Evolutionary conservation across 352 stramenopile species (phyloP).

Genomic region (Pythium angustatum): DNA sequence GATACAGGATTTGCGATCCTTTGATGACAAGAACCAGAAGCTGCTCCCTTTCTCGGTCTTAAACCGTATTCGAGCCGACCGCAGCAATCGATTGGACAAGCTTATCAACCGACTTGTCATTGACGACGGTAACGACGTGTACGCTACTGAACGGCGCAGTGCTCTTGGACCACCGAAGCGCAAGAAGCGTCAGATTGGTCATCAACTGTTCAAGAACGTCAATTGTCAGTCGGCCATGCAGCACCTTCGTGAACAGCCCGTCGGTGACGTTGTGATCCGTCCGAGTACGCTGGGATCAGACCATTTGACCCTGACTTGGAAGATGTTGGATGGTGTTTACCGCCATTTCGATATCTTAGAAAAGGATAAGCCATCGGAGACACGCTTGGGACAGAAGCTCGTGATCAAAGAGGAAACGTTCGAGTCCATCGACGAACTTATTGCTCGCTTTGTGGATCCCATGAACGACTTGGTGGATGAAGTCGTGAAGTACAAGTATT

Average conservation of each 20-base stretch:
- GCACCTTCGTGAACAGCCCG: constrained; percentile 70
- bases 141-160: constrained; percentile 28
- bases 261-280: constrained; percentile 86
- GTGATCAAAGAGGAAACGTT: constrained; percentile 88
- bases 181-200: constrained; percentile 87
- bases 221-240: constrained; percentile 84
- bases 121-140: constrained; percentile 73
- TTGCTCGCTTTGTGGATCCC: constrained; percentile 85
- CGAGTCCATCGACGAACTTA: constrained; percentile 88
- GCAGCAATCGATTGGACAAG: constrained; percentile 66
- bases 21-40: constrained; percentile 51
- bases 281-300: constrained; percentile 81
- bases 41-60: constrained; percentile 60
- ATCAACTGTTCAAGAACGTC: constrained; percentile 87
- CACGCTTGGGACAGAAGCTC: constrained; percentile 74
- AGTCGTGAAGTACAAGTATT: constrained; percentile 88
- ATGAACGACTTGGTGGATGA: constrained; percentile 90
- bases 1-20: constrained; percentile 71
- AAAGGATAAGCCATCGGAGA: constrained; percentile 86
- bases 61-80: constrained; percentile 64
- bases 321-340: constrained; percentile 86
- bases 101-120: constrained; percentile 72
- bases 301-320: constrained; percentile 88
- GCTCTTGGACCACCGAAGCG: constrained; percentile 45
- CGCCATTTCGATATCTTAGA: constrained; percentile 88